Percentiles rank a stretch among this genome's conserved stretches.
These are phyloP conservation scores for Malbranchea zuffiana DNA, from an alignment of 2,329 filamentous ascomycete genomes.

Conservation along the genomic window DNA sequence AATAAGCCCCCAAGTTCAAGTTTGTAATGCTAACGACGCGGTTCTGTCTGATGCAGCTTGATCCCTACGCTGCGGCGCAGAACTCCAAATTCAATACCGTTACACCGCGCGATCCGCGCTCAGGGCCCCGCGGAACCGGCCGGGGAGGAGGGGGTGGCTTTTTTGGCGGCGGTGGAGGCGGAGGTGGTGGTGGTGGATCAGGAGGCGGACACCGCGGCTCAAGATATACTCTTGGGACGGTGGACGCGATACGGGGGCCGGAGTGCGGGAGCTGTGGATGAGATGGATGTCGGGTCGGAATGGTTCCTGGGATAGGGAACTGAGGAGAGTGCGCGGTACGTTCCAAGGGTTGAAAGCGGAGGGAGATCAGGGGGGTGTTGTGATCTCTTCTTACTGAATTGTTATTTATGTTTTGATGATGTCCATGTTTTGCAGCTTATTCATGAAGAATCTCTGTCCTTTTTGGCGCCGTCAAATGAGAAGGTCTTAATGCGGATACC, in stretches of 20 bases:
- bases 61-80: constrained; percentile 37
- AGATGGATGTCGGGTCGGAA: background rate
- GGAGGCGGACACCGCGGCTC: constrained; percentile 8
- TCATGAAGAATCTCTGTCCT: too few species aligned
- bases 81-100: constrained; percentile 37
- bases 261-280: constrained; percentile 37
- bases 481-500: too few species aligned
- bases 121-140: constrained; percentile 12
- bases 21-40: constrained; percentile 5
- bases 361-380: too few species aligned
- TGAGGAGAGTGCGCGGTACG: background rate
- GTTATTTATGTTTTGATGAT: too few species aligned
- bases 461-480: too few species aligned
- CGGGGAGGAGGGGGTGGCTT: constrained; percentile 20
- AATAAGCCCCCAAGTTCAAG: background rate
- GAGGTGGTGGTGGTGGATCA: constrained; percentile 13
- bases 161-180: constrained; percentile 22
- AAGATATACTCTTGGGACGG: constrained; percentile 34
- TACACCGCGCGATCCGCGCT: constrained; percentile 20
- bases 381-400: too few species aligned
- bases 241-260: constrained; percentile 40
- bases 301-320: background rate
- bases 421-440: too few species aligned
- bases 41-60: constrained; percentile 25
- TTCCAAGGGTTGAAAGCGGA: too few species aligned